These are phyloP conservation scores for Warburgia ugandensis DNA, from an alignment of 164 flowering plant genomes.

Conservation along the genomic window DNA sequence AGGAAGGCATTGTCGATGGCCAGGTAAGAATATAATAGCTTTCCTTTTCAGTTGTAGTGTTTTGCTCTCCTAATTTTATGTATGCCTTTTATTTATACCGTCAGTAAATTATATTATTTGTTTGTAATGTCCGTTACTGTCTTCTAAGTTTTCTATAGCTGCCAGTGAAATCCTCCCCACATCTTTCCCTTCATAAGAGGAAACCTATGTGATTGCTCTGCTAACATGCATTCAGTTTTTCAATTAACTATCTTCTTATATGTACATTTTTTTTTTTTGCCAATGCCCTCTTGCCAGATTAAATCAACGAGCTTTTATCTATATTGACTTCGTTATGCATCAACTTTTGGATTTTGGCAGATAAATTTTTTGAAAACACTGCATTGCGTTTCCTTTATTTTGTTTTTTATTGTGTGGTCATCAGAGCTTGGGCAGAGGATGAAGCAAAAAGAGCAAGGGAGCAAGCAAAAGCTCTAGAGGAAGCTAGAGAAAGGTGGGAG, in stretches of 20 bases:
- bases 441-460: slow-evolving; percentile 91
- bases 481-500: slow-evolving; percentile 92
- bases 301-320: no score
- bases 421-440: slow-evolving; percentile 98
- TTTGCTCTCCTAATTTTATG: background rate
- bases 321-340: background rate
- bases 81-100: background rate
- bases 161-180: no score
- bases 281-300: no score
- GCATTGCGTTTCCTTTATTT: background rate
- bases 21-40: slow-evolving; percentile 40
- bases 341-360: background rate
- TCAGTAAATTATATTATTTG: background rate
- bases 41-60: background rate
- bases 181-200: no score
- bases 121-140: no score
- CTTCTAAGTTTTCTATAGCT: no score
- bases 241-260: no score
- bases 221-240: no score
- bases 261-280: no score
- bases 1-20: slow-evolving; percentile 93
- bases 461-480: slow-evolving; percentile 80
- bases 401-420: background rate
- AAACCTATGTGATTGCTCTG: no score
- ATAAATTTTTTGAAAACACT: background rate